Evolutionary conservation across 176 grass and related monocot genomes (phyloP), one percentile per base, ranked within the genome.

Genomic region (Neostapfia colusana): DNA sequence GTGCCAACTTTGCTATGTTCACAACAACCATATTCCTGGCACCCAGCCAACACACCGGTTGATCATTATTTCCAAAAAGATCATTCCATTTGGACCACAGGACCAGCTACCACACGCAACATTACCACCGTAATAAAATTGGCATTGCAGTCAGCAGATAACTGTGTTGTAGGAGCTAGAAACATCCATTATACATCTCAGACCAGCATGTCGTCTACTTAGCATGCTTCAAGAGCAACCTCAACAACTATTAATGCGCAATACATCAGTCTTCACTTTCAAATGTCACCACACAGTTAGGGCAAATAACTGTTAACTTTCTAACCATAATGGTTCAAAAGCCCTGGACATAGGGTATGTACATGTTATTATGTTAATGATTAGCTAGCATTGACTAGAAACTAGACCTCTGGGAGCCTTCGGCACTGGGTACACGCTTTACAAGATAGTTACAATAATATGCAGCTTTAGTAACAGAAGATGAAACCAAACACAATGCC

Each of bases 131-230:
- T 43, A 51, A 14, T 18, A 1, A 78, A 65, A 56, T 35, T 43
- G 28, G 16, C 57, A 67, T 39, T 46, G 17, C 10, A 27, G 4
- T 41, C 31, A 80, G 49, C 59, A 73, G 21, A 80, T 41, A 79
- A 48, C 26, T 60, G 41, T 49, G 42, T 15, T 25, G 2, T 50
- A 67, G 13, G 50, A 60, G 16, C 46, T 36, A 68, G 12, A 85
- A 51, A 18, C 40, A 68, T 51, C 21, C 43, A 51, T 65, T 20
- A 38, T 65, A 28, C 40, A 73, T 58, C 45, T 59, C 10, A n/a
- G 16, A 72, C 31, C 37, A 10, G 57, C n/a, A 23, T 51, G 41
- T 61, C 39, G 40, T 41, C 24, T 59, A 25, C 17, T 14, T 69
- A 67, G 50, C 57, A n/a, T 66, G 14, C 45, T 64, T 41, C 49